Evolutionary conservation across 1,139 yeast species (phyloP).

Genomic region (Casaregolazyma lundiana): DNA sequence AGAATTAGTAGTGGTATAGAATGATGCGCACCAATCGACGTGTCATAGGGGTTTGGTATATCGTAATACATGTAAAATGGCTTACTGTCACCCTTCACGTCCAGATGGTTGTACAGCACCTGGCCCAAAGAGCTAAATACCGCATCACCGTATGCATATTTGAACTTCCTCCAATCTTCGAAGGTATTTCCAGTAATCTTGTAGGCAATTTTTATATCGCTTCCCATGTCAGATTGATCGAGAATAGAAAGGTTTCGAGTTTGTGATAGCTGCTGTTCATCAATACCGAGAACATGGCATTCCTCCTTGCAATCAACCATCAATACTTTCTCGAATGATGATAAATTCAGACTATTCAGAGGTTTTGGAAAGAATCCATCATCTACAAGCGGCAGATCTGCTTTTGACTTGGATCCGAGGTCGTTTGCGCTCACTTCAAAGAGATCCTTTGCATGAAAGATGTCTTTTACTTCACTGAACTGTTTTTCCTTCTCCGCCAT

Average conservation of each 20-base stretch:
- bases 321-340: constrained; percentile 1
- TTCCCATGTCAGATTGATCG: constrained; percentile 3
- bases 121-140: constrained; percentile 1
- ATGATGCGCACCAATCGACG: constrained; percentile 4
- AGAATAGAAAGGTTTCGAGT: neutral
- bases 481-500: neutral
- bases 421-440: neutral
- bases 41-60: constrained; percentile 1
- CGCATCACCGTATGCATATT: neutral
- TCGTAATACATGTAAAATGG: constrained; percentile 3
- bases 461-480: neutral
- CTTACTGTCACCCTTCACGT: neutral
- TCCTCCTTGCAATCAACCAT: constrained; percentile 5
- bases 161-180: constrained; percentile 1
- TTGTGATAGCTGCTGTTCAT: neutral
- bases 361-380: constrained; percentile 5
- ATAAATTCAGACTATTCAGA: neutral
- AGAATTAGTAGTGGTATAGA: constrained; percentile 6
- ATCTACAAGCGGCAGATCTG: neutral
- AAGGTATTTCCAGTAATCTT: neutral
- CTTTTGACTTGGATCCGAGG: neutral
- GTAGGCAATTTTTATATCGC: constrained; percentile 1
- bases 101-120: neutral
- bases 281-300: neutral
- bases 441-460: neutral